Evolutionary conservation across 345 rosid genomes (phyloP).

Genomic region (Atalantia buxifolia): DNA sequence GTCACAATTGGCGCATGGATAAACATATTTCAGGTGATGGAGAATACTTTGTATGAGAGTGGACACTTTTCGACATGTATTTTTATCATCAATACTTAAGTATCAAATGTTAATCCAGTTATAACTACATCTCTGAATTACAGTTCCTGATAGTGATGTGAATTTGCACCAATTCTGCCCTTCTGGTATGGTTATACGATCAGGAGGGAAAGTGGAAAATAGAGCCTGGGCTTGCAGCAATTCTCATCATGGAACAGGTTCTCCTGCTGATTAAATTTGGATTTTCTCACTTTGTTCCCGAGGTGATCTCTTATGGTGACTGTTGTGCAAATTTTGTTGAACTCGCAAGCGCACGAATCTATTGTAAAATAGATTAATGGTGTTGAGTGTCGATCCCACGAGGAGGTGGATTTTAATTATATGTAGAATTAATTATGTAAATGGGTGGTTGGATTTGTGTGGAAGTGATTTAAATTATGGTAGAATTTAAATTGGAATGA

Average conservation of each 20-base stretch:
- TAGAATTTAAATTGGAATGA: too few species aligned
- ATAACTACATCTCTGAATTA: slow-evolving; percentile 6
- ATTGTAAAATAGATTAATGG: too few species aligned
- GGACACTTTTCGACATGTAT: background rate
- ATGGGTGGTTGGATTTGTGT: too few species aligned
- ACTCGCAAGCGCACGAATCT: too few species aligned
- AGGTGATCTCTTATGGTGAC: slow-evolving; percentile 30
- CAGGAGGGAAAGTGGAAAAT: slow-evolving; percentile 88
- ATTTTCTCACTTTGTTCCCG: slow-evolving; percentile 77
- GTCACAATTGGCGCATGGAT: slow-evolving; percentile 92
- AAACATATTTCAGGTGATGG: slow-evolving; percentile 83
- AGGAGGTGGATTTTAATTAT: too few species aligned
- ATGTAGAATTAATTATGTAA: too few species aligned
- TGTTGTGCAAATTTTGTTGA: too few species aligned
- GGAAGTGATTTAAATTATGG: too few species aligned
- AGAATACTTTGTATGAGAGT: background rate
- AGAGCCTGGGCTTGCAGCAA: slow-evolving; percentile 87
- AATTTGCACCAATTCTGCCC: slow-evolving; percentile 87
- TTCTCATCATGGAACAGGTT: slow-evolving; percentile 77
- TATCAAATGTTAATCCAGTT: background rate
- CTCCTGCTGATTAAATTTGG: slow-evolving; percentile 81
- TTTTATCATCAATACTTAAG: background rate
- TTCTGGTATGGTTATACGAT: slow-evolving; percentile 81
- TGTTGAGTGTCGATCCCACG: too few species aligned
- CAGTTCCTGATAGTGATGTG: slow-evolving; percentile 86